Evolutionary conservation across 768 basidiomycete species (phyloP).

Genomic region (Hygrophorus pudorinus): DNA sequence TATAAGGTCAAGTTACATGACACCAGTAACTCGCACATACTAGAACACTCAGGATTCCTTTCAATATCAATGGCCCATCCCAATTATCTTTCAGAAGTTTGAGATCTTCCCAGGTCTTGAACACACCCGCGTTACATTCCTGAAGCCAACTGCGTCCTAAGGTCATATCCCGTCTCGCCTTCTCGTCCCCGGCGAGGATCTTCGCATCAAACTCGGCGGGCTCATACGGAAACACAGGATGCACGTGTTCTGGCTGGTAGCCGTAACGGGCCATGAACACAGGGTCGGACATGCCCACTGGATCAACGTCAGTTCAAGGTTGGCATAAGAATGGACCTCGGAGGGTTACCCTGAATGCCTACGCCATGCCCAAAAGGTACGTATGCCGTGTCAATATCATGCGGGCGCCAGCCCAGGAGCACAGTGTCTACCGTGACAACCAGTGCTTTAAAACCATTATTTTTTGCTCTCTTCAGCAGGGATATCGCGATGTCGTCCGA

Average conservation of each 20-base stretch:
- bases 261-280: slow-evolving; percentile 59
- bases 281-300: slow-evolving; percentile 60
- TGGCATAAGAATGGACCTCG: too few relatives aligned
- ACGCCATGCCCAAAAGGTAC: slow-evolving; percentile 50
- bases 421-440: slow-evolving; percentile 77
- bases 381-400: slow-evolving; percentile 56
- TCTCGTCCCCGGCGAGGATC: slow-evolving; percentile 36
- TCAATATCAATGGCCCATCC: slow-evolving; percentile 69
- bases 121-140: slow-evolving; percentile 53
- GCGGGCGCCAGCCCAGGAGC: slow-evolving; percentile 65
- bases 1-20: background rate
- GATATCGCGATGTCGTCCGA: slow-evolving; percentile 52
- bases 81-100: slow-evolving; percentile 60
- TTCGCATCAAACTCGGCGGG: slow-evolving; percentile 33
- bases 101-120: slow-evolving; percentile 63
- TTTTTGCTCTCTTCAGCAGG: slow-evolving; percentile 55
- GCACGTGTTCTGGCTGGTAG: slow-evolving; percentile 33
- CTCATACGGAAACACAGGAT: slow-evolving; percentile 50
- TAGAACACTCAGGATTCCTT: slow-evolving; percentile 64
- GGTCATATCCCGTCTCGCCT: slow-evolving; percentile 25
- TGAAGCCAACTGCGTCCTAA: slow-evolving; percentile 56
- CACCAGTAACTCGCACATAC: slow-evolving; percentile 4
- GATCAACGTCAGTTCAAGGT: too few relatives aligned
- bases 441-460: slow-evolving; percentile 55
- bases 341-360: slow-evolving; percentile 33